Percentiles rank a stretch among this genome's conserved stretches.
These are phyloP conservation scores for Limonomyces culmigenus DNA, from an alignment of 1,284 basidiomycete genomes.

Conservation along the genomic window DNA sequence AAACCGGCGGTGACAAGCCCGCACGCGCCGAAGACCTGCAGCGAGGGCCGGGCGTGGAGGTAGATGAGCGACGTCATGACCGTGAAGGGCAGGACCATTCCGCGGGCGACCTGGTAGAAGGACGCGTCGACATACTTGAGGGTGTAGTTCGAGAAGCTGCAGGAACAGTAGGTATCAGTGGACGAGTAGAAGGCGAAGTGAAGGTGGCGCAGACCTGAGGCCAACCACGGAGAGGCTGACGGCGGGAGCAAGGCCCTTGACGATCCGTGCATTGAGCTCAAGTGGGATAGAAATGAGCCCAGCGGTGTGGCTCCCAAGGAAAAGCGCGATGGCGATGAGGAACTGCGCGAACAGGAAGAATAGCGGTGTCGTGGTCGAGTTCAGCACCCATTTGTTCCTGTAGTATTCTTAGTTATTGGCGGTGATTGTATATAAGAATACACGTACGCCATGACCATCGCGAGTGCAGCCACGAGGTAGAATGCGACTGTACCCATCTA, in stretches of 20 bases:
- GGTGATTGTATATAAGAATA: conserved; percentile 1
- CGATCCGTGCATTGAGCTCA: conserved; percentile 37
- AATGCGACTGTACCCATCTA: conserved; percentile 55
- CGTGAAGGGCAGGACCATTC: conserved; percentile 74
- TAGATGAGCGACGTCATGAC: conserved; percentile 61
- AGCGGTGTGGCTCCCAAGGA: conserved; percentile 42
- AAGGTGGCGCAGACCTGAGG: conserved; percentile 36
- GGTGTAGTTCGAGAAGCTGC: conserved; percentile 78
- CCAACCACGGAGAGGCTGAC: conserved; percentile 63
- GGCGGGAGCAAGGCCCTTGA: conserved; percentile 60
- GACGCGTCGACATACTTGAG: conserved; percentile 85
- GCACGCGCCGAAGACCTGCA: conserved; percentile 55
- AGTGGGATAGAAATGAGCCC: conserved; percentile 47
- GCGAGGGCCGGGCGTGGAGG: conserved; percentile 55
- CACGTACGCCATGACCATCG: conserved; percentile 68
- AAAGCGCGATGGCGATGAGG: conserved; percentile 60
- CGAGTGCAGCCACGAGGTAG: conserved; percentile 67
- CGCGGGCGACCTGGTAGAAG: conserved; percentile 83
- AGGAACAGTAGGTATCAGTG: background rate
- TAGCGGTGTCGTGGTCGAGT: conserved; percentile 48
- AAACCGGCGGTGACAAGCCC: conserved; percentile 67
- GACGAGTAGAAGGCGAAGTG: background rate
- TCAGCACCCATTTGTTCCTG: conserved; percentile 73
- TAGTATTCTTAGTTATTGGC: conserved; percentile 3
- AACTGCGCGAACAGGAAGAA: conserved; percentile 80